Evolutionary conservation across 495 filamentous ascomycete species (phyloP), one percentile per base, ranked within the genome.

Genomic region (Talaromyces ruber): DNA sequence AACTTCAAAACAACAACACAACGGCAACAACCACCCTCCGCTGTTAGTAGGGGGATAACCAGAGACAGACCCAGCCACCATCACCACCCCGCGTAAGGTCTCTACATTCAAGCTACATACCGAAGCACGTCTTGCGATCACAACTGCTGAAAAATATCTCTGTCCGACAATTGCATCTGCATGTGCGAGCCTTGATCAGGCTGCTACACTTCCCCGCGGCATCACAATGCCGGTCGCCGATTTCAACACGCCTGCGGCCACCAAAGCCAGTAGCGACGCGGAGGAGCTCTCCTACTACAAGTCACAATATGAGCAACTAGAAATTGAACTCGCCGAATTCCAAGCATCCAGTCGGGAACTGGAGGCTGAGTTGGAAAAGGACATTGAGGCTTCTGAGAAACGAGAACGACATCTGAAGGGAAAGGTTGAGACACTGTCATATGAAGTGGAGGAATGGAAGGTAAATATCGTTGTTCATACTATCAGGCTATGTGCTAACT

Each of bases 381-480:
- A 98, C 71, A 84, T 98, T 54, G 95, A 98, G 72, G 89, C 90
- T 22, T 91, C 92, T 43, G 94, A 98, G 81, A 93, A 94, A 77
- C 84, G 90, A 66, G 94, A 98, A 72, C 82, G 91, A 62, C 80
- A 84, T 61, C 74, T 98, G 67, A 84, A 91, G 70, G 88, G 93
- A 71, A 96, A 94, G 76, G 86, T 89, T 2, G 94, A 98, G 68
- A 80, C 76, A 26, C 71, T 96, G 67, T 84, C 82, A 60, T 97
- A 91, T 68, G 92, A 97, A 70, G 92, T 93, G 0, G 93, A 97
- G 21, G 94, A 98, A 75, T 98, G 94, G 94, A 97, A 98, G 85
- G 93, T 96, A 79, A 69, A 84, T 67, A 47, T 24, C 32, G 11
- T 53, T 14, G 26, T 28, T 53, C 4, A n/a, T 6, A 21, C 14